A percentile compares a stretch with the other conserved stretches of the same genome.
phyloP scores from a whole-genome alignment of 495 filamentous ascomycete genomes.

The Aspergillus campestris region DNA sequence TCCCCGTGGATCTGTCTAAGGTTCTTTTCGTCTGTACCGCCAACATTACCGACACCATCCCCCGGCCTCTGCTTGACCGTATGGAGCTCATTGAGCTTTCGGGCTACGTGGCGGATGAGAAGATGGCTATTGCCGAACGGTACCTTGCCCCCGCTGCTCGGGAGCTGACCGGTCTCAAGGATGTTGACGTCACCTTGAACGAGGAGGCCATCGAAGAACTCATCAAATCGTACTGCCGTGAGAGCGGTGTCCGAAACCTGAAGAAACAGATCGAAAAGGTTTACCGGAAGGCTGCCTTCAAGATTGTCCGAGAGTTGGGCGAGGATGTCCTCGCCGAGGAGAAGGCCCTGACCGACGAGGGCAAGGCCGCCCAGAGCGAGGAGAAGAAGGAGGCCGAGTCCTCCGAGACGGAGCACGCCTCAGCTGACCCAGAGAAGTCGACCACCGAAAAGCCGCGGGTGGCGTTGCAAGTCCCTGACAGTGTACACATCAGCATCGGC shows the following conservation, averaged over 20 bases:
- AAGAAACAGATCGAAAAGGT: conserved; percentile 99
- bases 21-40: conserved; percentile 99
- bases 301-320: conserved; percentile 92
- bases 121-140: conserved; percentile 94
- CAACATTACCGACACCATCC: conserved; percentile 98
- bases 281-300: conserved; percentile 92
- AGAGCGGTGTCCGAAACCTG: conserved; percentile 92
- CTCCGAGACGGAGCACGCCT: conserved; percentile 48
- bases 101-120: conserved; percentile 96
- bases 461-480: conserved; percentile 77
- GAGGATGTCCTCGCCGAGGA: conserved; percentile 77
- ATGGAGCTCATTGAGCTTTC: conserved; percentile 98
- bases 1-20: conserved; percentile 94
- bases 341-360: conserved; percentile 78
- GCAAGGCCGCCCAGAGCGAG: conserved; percentile 71
- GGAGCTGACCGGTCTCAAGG: conserved; percentile 82
- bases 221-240: conserved; percentile 97
- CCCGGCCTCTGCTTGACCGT: conserved; percentile 84
- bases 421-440: conserved; percentile 54
- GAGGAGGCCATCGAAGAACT: conserved; percentile 87
- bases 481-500: conserved; percentile 77
- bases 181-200: conserved; percentile 76
- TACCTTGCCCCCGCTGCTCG: conserved; percentile 89
- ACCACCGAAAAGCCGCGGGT: conserved; percentile 70
- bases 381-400: conserved; percentile 49